phyloP scores from a whole-genome alignment of 108 stramenopile species.

The Conticribra weissflogii region DNA sequence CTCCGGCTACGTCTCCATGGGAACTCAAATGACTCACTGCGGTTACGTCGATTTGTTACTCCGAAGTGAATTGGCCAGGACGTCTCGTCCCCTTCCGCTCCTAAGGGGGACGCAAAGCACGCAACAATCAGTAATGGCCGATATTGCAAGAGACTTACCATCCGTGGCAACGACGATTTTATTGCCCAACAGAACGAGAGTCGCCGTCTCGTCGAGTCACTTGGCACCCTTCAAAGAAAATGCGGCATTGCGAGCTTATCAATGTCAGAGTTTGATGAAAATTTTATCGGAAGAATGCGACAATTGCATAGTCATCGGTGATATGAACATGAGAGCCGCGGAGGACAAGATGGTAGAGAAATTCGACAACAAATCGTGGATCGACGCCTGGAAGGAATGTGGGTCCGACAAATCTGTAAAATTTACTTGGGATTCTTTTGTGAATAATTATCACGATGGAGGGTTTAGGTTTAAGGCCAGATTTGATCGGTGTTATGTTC shows the following conservation, averaged over 20 bases:
- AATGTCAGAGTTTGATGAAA: conserved; percentile 23
- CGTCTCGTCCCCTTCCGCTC: neutral
- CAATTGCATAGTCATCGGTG: conserved; percentile 41
- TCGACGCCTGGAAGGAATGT: conserved; percentile 45
- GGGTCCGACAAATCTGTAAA: conserved; percentile 10
- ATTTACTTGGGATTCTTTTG: conserved; percentile 41
- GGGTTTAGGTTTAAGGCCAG: conserved; percentile 38
- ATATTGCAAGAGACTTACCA: conserved; percentile 11
- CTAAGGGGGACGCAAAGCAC: neutral
- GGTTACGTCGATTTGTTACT: conserved; percentile 48
- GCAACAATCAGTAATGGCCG: too few species aligned
- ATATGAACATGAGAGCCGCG: conserved; percentile 39
- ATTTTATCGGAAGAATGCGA: conserved; percentile 11
- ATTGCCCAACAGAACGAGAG: conserved; percentile 20
- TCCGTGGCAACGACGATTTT: conserved; percentile 34
- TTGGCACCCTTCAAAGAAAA: conserved; percentile 35
- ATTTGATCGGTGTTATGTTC: conserved; percentile 41
- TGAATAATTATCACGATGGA: conserved; percentile 32
- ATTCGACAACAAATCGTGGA: conserved; percentile 12
- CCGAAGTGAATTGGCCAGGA: conserved; percentile 9
- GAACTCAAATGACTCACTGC: conserved; percentile 35
- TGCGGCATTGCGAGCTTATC: conserved; percentile 9
- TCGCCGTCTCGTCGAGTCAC: conserved; percentile 47
- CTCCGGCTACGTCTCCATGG: conserved; percentile 28
- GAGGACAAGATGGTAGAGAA: conserved; percentile 31